Percentiles rank a stretch among this genome's conserved stretches.
These are phyloP conservation scores for Saccharata proteae DNA, from an alignment of 2,329 filamentous ascomycete species.

Conservation along the genomic window DNA sequence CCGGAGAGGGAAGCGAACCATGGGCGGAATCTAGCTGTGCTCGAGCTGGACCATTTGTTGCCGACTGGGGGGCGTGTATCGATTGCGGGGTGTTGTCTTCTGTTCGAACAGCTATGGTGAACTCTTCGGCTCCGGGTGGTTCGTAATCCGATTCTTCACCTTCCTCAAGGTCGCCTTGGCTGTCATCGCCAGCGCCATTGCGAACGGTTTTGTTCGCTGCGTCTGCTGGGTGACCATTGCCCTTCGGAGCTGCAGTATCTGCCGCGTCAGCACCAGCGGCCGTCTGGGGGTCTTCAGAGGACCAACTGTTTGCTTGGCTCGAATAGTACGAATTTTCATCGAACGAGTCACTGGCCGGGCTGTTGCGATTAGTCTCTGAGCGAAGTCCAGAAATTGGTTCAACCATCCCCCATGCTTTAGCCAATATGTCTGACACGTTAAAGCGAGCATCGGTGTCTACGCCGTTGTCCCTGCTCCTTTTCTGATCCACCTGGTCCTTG, in stretches of 20 bases:
- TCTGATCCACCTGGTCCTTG: conserved; percentile 64
- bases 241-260: conserved; percentile 7
- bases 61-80: conserved; percentile 9
- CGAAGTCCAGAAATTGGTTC: conserved; percentile 51
- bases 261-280: conserved; percentile 18
- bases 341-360: conserved; percentile 65
- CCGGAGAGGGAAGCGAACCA: conserved; percentile 16
- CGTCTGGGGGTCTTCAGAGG: conserved; percentile 34
- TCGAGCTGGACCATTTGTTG: neutral
- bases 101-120: conserved; percentile 8
- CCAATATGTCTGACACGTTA: conserved; percentile 30
- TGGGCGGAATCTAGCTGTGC: conserved; percentile 3
- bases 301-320: conserved; percentile 72
- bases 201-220: conserved; percentile 10
- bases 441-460: conserved; percentile 34
- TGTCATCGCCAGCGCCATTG: conserved; percentile 14
- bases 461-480: conserved; percentile 37
- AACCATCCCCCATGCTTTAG: conserved; percentile 58
- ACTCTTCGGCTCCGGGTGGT: conserved; percentile 32
- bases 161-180: conserved; percentile 22
- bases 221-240: conserved; percentile 19
- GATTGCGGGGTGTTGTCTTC: neutral
- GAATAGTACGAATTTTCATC: conserved; percentile 96
- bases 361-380: conserved; percentile 44
- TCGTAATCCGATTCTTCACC: conserved; percentile 31